These are phyloP conservation scores for Suillus weaverae DNA, from an alignment of 768 basidiomycete species.

Conservation along the genomic window DNA sequence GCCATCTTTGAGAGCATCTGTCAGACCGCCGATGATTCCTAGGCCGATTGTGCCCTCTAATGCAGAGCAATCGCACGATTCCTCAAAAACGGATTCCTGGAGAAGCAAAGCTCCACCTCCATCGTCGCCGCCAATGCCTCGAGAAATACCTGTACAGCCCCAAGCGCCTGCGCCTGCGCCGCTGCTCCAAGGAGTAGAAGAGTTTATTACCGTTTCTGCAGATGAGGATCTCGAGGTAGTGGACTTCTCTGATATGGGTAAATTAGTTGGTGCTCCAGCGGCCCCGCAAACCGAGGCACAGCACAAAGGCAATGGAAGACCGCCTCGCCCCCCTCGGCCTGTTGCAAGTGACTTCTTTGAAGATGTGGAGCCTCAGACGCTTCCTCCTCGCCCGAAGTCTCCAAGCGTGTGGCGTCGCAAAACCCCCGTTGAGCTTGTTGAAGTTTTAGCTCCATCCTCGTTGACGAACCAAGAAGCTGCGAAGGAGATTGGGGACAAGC, in stretches of 20 bases:
- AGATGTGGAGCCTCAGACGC: conserved; percentile 30
- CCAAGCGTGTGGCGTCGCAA: conserved; percentile 48
- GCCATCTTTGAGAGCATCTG: conserved; percentile 34
- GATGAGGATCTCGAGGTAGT: conserved; percentile 76
- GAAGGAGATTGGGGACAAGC: not conserved
- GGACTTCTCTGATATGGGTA: conserved; percentile 76
- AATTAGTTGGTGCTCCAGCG: conserved; percentile 50
- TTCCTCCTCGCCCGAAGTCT: conserved; percentile 34
- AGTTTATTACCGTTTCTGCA: conserved; percentile 40
- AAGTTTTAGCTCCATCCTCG: not conserved
- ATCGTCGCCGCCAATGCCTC: conserved; percentile 25
- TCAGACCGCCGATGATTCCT: conserved; percentile 23
- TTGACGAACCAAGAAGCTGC: not conserved
- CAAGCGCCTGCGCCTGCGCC: conserved; percentile 37
- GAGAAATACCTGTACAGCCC: conserved; percentile 34
- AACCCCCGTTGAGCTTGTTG: not conserved
- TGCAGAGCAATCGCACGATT: conserved; percentile 28
- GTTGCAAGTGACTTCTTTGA: conserved; percentile 76
- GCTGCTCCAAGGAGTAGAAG: conserved; percentile 35
- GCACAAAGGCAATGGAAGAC: conserved; percentile 19
- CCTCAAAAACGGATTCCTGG: conserved; percentile 60
- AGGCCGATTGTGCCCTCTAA: conserved; percentile 4
- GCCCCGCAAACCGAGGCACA: conserved; percentile 22
- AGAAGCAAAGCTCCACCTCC: conserved; percentile 43
- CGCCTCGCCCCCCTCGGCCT: conserved; percentile 42